Conservation (phyloP, 495 filamentous ascomycete genomes). For the Aspergillus cavernicola region DNA sequence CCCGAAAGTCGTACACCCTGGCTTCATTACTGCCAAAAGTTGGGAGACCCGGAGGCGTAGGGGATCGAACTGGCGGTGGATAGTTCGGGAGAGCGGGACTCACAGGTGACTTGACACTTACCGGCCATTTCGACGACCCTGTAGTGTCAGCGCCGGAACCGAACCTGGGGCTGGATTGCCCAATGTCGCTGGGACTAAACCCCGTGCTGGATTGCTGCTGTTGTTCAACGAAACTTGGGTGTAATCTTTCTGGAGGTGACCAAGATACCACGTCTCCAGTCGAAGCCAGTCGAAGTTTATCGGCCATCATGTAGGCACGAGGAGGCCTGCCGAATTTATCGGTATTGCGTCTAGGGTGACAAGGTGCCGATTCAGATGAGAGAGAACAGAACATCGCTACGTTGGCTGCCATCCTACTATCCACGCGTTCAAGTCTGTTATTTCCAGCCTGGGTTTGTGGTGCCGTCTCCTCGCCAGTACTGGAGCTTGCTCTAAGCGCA, state of each 20-base stretch:
- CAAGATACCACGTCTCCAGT: constrained; percentile 7
- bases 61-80: constrained; percentile 38
- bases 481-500: constrained; percentile 30
- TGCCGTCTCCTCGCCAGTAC: constrained; percentile 11
- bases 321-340: not conserved
- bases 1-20: constrained; percentile 29
- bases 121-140: constrained; percentile 23
- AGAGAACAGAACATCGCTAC: constrained; percentile 31
- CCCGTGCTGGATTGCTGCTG: constrained; percentile 8
- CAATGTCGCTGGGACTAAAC: not conserved
- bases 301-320: constrained; percentile 17
- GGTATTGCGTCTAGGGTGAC: not conserved
- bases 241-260: constrained; percentile 8
- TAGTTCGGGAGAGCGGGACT: constrained; percentile 30
- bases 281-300: constrained; percentile 12
- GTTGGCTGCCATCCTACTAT: constrained; percentile 30
- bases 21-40: constrained; percentile 46
- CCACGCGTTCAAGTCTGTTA: constrained; percentile 16
- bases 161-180: constrained; percentile 5
- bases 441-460: constrained; percentile 4
- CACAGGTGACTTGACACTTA: constrained; percentile 24
- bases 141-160: constrained; percentile 15
- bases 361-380: constrained; percentile 4
- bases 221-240: constrained; percentile 9
- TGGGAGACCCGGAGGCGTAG: constrained; percentile 47